Conservation (phyloP, 2,329 filamentous ascomycete species). For the Leptographium flavum region DNA sequence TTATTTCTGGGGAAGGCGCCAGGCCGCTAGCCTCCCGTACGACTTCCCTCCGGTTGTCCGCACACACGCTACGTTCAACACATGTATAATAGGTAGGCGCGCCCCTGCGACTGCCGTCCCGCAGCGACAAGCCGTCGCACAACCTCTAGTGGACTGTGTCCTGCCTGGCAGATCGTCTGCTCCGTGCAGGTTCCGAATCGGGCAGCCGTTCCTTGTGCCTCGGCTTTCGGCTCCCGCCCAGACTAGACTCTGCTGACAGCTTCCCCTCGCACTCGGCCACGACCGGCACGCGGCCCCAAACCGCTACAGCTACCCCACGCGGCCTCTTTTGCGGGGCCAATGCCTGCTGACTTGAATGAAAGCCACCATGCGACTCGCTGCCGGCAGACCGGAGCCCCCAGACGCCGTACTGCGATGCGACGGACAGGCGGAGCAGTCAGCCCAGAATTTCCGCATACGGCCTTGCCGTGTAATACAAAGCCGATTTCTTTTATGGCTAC, state of each 20-base stretch:
- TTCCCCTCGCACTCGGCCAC: neutral
- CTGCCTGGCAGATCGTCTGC: no score
- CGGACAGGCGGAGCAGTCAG: neutral
- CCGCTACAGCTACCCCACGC: slow-evolving; percentile 4
- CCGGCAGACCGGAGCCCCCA: slow-evolving; percentile 9
- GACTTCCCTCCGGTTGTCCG: neutral
- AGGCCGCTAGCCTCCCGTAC: no score
- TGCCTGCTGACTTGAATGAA: neutral
- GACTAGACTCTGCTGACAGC: no score
- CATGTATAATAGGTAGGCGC: no score
- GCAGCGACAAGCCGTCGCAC: no score
- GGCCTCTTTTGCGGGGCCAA: neutral
- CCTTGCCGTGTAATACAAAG: no score
- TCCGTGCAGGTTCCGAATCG: no score
- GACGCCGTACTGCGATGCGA: neutral
- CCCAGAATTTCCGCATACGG: neutral
- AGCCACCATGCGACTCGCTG: neutral
- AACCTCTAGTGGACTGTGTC: no score
- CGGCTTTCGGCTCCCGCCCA: slow-evolving; percentile 9
- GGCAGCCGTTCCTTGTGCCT: slow-evolving; percentile 6
- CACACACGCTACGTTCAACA: neutral
- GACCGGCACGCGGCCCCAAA: neutral
- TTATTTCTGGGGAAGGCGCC: neutral
- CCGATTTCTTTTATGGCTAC: no score
- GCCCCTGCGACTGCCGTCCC: neutral